These are phyloP conservation scores for Bacterosira constricta DNA, from an alignment of 108 stramenopile genomes.

Conservation along the genomic window DNA sequence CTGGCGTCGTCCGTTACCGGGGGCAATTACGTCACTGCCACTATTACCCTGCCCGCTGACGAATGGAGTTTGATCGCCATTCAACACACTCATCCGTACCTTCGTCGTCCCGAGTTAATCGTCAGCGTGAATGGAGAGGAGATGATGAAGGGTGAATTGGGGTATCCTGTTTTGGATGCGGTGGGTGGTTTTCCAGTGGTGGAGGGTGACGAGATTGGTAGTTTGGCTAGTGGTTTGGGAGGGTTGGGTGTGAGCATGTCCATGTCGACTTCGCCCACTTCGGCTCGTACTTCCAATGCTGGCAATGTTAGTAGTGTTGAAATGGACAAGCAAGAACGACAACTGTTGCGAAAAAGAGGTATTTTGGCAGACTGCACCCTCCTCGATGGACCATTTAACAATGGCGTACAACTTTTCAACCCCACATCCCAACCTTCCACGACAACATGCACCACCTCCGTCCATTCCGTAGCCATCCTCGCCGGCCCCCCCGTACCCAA, in stretches of 20 bases:
- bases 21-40: constrained; percentile 47
- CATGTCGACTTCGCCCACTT: constrained; percentile 31
- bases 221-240: too few relatives aligned
- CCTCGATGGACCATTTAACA: constrained; percentile 47
- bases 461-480: constrained; percentile 45
- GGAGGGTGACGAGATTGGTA: not conserved
- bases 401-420: constrained; percentile 19
- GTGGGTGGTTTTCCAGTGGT: too few relatives aligned
- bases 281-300: constrained; percentile 25
- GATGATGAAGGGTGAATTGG: constrained; percentile 64
- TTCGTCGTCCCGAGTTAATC: constrained; percentile 79
- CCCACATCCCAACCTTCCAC: constrained; percentile 3
- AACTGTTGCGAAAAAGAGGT: constrained; percentile 24
- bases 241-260: not conserved
- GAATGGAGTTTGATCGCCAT: constrained; percentile 80
- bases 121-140: constrained; percentile 77
- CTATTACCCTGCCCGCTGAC: constrained; percentile 60
- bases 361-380: constrained; percentile 48
- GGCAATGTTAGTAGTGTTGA: constrained; percentile 12
- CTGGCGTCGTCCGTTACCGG: not conserved
- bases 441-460: constrained; percentile 35
- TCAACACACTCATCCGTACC: constrained; percentile 82
- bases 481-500: constrained; percentile 29
- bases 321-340: constrained; percentile 30
- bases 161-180: constrained; percentile 65